Conservation (phyloP, 805 yeast genomes). For the Ogataea ganodermae region DNA sequence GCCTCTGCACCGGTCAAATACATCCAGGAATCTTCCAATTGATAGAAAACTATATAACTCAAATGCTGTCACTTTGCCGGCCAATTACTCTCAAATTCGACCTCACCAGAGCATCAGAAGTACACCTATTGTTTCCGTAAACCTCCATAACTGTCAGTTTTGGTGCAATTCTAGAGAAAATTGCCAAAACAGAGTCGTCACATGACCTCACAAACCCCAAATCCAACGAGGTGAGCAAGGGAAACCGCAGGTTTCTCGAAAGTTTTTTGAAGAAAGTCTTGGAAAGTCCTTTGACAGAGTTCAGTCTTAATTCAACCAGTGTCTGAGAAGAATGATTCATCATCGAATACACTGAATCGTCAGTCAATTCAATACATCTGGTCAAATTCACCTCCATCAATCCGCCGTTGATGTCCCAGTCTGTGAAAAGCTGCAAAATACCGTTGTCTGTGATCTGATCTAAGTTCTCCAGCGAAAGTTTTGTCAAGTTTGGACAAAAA, state of each 20-base stretch:
- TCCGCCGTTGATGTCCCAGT: slow-evolving; percentile 60
- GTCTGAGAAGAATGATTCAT: slow-evolving; percentile 65
- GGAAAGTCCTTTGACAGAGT: slow-evolving; percentile 66
- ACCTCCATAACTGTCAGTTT: slow-evolving; percentile 70
- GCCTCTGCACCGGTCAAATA: slow-evolving; percentile 51
- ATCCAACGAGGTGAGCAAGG: slow-evolving; percentile 68
- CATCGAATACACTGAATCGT: slow-evolving; percentile 59
- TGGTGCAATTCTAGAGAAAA: slow-evolving; percentile 59
- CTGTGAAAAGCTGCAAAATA: slow-evolving; percentile 54
- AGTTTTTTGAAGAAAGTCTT: slow-evolving; percentile 49
- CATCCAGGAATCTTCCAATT: slow-evolving; percentile 28
- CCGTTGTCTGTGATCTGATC: slow-evolving; percentile 74
- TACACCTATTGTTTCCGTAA: slow-evolving; percentile 74
- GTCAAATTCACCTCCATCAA: slow-evolving; percentile 60
- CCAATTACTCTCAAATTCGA: slow-evolving; percentile 68
- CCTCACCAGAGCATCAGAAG: slow-evolving; percentile 53
- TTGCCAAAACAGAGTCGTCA: slow-evolving; percentile 66
- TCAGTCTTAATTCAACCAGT: slow-evolving; percentile 67
- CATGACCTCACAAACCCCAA: slow-evolving; percentile 78
- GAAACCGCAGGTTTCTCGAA: slow-evolving; percentile 46
- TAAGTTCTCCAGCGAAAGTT: slow-evolving; percentile 57
- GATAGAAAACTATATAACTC: slow-evolving; percentile 11
- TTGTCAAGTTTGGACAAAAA: slow-evolving; percentile 57
- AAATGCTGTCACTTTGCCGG: slow-evolving; percentile 65
- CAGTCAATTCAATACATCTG: slow-evolving; percentile 67